Evolutionary conservation across 768 basidiomycete species (phyloP).

Genomic region (Collybia sordida): DNA sequence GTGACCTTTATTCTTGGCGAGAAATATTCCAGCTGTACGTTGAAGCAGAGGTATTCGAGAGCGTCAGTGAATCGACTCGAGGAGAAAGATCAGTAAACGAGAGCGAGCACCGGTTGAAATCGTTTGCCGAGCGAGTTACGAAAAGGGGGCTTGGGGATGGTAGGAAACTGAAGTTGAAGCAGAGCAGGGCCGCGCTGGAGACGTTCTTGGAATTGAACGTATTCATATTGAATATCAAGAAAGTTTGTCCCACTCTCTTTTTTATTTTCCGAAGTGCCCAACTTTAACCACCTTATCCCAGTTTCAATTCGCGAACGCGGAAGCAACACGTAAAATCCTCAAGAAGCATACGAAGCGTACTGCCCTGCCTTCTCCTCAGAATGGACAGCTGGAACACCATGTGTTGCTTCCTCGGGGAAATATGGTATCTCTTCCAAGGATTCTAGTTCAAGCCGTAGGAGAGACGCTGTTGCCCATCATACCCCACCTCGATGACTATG

Average conservation of each 20-base stretch:
- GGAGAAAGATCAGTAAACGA: conserved; percentile 74
- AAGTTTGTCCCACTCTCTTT: conserved; percentile 40
- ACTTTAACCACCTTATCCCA: conserved; percentile 19
- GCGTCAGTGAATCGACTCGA: conserved; percentile 55
- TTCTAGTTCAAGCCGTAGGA: conserved; percentile 79
- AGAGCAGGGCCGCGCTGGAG: conserved; percentile 60
- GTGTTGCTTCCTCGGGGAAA: conserved; percentile 12
- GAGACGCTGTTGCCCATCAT: conserved; percentile 80
- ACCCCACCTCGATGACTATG: conserved; percentile 80
- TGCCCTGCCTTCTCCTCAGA: conserved; percentile 62
- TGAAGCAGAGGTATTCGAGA: conserved; percentile 85
- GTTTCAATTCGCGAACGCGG: conserved; percentile 84
- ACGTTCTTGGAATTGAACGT: conserved; percentile 76
- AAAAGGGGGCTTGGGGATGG: conserved; percentile 54
- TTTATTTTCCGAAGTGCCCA: not conserved
- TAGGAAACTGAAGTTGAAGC: conserved; percentile 53
- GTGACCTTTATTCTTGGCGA: conserved; percentile 85
- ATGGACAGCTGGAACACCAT: conserved; percentile 17
- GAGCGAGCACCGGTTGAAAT: conserved; percentile 60
- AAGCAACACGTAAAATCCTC: conserved; percentile 89
- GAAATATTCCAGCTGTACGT: conserved; percentile 87
- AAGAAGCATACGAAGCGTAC: conserved; percentile 95
- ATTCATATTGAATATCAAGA: conserved; percentile 79
- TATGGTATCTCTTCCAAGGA: conserved; percentile 29
- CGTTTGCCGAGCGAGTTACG: conserved; percentile 61